These are phyloP conservation scores for Penicillium coprophilum DNA, from an alignment of 495 filamentous ascomycete species.

Conservation along the genomic window DNA sequence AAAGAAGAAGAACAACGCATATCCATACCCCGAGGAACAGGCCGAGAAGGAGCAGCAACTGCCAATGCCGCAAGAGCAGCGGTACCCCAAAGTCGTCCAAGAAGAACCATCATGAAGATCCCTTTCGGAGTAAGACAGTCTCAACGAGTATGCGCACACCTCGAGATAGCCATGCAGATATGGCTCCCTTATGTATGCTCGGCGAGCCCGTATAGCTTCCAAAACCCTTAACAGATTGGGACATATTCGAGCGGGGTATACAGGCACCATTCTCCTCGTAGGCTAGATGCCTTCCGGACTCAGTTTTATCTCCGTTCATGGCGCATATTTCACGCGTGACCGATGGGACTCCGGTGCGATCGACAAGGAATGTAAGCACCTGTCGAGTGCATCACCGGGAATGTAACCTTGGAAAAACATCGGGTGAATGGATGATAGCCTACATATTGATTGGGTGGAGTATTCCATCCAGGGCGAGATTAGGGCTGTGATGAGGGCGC, in stretches of 20 bases:
- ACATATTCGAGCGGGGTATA: slow-evolving; percentile 1
- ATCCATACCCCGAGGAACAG: slow-evolving; percentile 30
- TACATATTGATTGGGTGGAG: not conserved
- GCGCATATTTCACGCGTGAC: slow-evolving; percentile 13
- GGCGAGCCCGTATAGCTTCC: not conserved
- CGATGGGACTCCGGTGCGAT: slow-evolving; percentile 25
- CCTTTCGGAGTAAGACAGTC: not conserved
- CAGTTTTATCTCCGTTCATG: slow-evolving; percentile 7
- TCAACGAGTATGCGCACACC: not conserved
- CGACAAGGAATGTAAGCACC: slow-evolving; percentile 19
- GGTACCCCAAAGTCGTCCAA: slow-evolving; percentile 13
- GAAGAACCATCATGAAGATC: slow-evolving; percentile 8
- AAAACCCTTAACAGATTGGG: not conserved
- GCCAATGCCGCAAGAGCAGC: slow-evolving; percentile 24
- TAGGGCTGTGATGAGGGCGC: not conserved
- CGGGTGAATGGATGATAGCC: not conserved
- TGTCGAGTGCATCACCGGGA: not conserved
- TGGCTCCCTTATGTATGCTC: slow-evolving; percentile 7
- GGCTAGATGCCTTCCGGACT: not conserved
- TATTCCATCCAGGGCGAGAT: not conserved
- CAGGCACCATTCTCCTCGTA: not conserved
- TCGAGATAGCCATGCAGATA: not conserved
- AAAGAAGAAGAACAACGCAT: not conserved
- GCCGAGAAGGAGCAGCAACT: slow-evolving; percentile 27
- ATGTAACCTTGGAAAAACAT: not conserved